A percentile compares a stretch with the other conserved stretches of the same genome.
Conservation (phyloP, 805 yeast species). For the Candida methanosorbosa region DNA sequence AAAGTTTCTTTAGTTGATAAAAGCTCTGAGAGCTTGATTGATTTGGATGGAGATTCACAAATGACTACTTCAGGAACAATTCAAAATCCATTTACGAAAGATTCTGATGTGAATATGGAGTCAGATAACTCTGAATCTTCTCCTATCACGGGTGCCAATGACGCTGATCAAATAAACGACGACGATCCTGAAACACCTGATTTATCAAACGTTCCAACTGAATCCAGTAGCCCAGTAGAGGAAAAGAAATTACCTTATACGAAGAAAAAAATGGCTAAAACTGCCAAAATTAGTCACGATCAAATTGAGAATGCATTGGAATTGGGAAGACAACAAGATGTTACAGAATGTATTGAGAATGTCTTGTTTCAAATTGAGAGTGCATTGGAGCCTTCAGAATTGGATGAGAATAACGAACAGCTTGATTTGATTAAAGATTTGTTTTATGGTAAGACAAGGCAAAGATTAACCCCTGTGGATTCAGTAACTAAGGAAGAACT, state of each 20-base stretch:
- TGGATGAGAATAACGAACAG: slow-evolving; percentile 76
- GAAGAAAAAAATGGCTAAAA: slow-evolving; percentile 6
- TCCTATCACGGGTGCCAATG: neutral
- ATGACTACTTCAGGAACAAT: too few species aligned
- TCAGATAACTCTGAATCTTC: too few species aligned
- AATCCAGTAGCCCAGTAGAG: slow-evolving; percentile 1
- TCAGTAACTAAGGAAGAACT: slow-evolving; percentile 18
- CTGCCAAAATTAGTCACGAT: slow-evolving; percentile 38
- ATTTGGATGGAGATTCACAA: neutral
- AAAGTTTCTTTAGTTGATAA: too few species aligned
- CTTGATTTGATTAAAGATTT: slow-evolving; percentile 69
- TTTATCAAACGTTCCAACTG: neutral
- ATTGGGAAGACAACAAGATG: slow-evolving; percentile 92
- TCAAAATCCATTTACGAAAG: neutral
- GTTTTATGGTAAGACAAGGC: slow-evolving; percentile 82
- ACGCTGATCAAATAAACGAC: neutral
- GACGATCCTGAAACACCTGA: neutral
- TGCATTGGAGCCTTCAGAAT: slow-evolving; percentile 57
- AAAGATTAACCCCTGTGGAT: slow-evolving; percentile 51
- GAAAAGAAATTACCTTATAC: slow-evolving; percentile 5
- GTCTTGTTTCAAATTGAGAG: slow-evolving; percentile 88
- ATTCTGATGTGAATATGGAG: neutral
- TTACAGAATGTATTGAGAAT: slow-evolving; percentile 93
- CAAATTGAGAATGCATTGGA: slow-evolving; percentile 71
- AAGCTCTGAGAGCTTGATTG: too few species aligned